phyloP scores from a whole-genome alignment of 495 filamentous ascomycete species.

The Xylaria telfairii region DNA sequence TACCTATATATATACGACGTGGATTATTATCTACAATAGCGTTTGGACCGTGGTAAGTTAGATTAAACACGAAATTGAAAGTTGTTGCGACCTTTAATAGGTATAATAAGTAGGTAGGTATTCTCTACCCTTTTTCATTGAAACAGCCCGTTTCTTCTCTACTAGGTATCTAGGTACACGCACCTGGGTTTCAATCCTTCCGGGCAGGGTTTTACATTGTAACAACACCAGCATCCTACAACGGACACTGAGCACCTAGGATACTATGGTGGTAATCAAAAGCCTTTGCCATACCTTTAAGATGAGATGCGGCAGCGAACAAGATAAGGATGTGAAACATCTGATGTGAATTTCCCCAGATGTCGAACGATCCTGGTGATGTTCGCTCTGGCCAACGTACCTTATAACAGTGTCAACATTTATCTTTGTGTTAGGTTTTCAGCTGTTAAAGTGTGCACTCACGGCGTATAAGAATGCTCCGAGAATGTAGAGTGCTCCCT shows the following conservation, averaged over 20 bases:
- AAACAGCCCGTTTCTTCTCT: neutral
- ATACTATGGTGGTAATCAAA: constrained; percentile 56
- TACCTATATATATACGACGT: neutral
- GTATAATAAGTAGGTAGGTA: neutral
- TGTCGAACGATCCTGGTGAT: constrained; percentile 70
- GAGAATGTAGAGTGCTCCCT: constrained; percentile 84
- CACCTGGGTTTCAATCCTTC: neutral
- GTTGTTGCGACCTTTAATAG: neutral
- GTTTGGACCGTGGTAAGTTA: neutral
- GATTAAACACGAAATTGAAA: neutral
- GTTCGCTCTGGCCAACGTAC: constrained; percentile 67
- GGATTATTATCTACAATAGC: neutral
- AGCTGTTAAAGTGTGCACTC: constrained; percentile 24
- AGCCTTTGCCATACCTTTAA: constrained; percentile 64
- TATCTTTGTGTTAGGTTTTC: neutral
- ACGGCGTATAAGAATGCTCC: constrained; percentile 70
- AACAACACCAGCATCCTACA: constrained; percentile 32
- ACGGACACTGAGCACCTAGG: constrained; percentile 35
- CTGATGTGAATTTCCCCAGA: constrained; percentile 81
- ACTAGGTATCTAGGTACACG: neutral
- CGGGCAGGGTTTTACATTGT: neutral
- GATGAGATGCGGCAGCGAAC: constrained; percentile 67
- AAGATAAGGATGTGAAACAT: constrained; percentile 79
- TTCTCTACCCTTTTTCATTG: neutral
- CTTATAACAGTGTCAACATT: constrained; percentile 35